A percentile compares a stretch with the other conserved stretches of the same genome.
Evolutionary conservation across 106 monocot genomes (phyloP).

Genomic region (Ottelia alismoides): DNA sequence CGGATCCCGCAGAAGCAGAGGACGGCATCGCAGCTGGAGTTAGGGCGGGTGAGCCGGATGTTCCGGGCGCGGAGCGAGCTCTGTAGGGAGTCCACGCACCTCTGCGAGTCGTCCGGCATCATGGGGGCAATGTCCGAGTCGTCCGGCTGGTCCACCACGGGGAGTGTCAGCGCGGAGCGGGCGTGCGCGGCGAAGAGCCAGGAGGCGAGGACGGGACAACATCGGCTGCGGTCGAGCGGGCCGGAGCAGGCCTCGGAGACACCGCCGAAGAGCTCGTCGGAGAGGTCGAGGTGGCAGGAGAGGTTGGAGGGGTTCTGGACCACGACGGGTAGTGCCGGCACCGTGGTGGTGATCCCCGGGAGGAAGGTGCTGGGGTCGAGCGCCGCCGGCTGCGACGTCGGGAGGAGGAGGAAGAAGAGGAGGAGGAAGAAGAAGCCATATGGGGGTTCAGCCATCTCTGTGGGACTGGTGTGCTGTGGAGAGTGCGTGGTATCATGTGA

Average conservation of each 20-base stretch:
- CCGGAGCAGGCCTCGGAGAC: too few relatives aligned
- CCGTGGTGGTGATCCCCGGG: too few relatives aligned
- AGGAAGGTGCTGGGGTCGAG: too few relatives aligned
- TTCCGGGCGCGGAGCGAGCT: slow-evolving; percentile 33
- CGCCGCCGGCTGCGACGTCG: too few relatives aligned
- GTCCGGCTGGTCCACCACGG: slow-evolving; percentile 2
- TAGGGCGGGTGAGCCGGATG: slow-evolving; percentile 30
- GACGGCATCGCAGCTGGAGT: slow-evolving; percentile 54
- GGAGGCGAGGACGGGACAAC: slow-evolving; percentile 72
- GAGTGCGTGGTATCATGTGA: too few relatives aligned
- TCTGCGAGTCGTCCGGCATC: slow-evolving; percentile 70
- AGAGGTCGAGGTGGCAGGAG: too few relatives aligned
- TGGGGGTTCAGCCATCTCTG: too few relatives aligned
- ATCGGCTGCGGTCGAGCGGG: slow-evolving; percentile 21
- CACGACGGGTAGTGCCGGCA: slow-evolving; percentile 24
- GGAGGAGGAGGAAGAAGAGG: too few relatives aligned
- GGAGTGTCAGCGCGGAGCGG: slow-evolving; percentile 31
- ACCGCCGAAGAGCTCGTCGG: too few relatives aligned
- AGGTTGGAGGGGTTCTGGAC: too few relatives aligned
- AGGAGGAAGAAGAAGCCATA: too few relatives aligned
- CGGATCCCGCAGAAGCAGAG: slow-evolving; percentile 78
- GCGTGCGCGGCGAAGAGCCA: slow-evolving; percentile 63
- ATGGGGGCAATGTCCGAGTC: slow-evolving; percentile 22
- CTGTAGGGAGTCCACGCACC: slow-evolving; percentile 40
- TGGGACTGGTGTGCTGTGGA: too few relatives aligned